Conservation (phyloP, 768 basidiomycete species). For the Hygrophorus pudorinus region DNA sequence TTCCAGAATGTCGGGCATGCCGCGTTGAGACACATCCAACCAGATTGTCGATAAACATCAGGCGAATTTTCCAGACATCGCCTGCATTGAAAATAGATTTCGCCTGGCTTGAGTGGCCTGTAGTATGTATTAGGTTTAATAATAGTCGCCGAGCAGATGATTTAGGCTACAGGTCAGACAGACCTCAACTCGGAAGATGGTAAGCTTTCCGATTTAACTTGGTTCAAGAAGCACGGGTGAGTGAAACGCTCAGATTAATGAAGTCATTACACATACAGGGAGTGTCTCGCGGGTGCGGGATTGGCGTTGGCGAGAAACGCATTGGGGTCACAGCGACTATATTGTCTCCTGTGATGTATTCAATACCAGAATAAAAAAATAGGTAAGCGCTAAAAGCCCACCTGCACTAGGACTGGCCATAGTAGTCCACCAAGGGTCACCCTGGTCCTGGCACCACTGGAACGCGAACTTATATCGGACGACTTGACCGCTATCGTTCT, state of each 20-base stretch:
- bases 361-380: background rate
- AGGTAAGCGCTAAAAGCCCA: background rate
- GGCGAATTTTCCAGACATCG: slow-evolving; percentile 37
- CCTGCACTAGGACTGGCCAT: background rate
- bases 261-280: no score
- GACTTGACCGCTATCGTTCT: slow-evolving; percentile 40
- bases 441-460: slow-evolving; percentile 74
- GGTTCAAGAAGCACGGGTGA: no score
- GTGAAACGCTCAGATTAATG: no score
- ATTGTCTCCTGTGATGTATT: background rate
- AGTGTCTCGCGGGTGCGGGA: no score
- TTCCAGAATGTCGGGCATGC: slow-evolving; percentile 50
- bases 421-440: slow-evolving; percentile 38
- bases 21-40: slow-evolving; percentile 59
- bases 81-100: slow-evolving; percentile 25
- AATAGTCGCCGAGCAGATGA: background rate
- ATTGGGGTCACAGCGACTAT: background rate
- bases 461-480: slow-evolving; percentile 78
- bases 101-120: slow-evolving; percentile 13
- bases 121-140: background rate
- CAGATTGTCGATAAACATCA: slow-evolving; percentile 36
- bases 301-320: no score
- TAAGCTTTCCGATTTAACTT: background rate
- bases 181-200: slow-evolving; percentile 2
- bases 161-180: background rate